A percentile compares a stretch with the other conserved stretches of the same genome.
Conservation (phyloP, 768 basidiomycete species). For the Calocera cornea region DNA sequence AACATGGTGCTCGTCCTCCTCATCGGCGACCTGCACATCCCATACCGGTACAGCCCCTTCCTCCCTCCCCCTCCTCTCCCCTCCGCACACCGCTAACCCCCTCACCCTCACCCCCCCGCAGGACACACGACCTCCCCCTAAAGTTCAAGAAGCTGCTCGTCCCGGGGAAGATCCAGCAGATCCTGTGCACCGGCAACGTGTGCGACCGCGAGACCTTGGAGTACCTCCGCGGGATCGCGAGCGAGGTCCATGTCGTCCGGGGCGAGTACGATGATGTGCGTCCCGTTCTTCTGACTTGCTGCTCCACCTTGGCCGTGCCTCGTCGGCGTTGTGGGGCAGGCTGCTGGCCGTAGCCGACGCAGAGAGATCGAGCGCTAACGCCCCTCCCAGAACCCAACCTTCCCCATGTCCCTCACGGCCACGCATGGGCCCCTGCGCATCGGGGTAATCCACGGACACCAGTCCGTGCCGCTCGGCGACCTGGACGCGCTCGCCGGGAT, state of each 20-base stretch:
- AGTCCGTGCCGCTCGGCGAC: constrained; percentile 83
- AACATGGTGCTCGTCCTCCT: constrained; percentile 85
- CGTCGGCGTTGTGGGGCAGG: no score
- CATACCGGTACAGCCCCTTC: constrained; percentile 38
- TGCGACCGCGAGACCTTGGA: constrained; percentile 97
- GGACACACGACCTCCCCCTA: constrained; percentile 75
- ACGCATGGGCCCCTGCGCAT: constrained; percentile 76
- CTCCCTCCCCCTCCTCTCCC: neutral
- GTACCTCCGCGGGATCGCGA: constrained; percentile 84
- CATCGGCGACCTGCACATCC: constrained; percentile 95
- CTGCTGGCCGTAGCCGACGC: neutral
- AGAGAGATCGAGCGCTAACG: neutral
- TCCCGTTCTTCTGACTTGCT: neutral
- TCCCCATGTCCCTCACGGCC: constrained; percentile 70
- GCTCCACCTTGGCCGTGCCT: no score
- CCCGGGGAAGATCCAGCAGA: constrained; percentile 95
- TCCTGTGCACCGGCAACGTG: constrained; percentile 92
- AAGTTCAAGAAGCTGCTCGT: constrained; percentile 96
- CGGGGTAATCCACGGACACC: constrained; percentile 88
- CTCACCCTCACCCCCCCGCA: no score
- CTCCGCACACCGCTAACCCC: neutral
- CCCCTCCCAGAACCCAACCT: constrained; percentile 42
- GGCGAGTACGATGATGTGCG: constrained; percentile 93
- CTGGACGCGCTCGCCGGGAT: constrained; percentile 77
- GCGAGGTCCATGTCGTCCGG: constrained; percentile 80